Base-by-base conservation (phyloP, 2,329 filamentous ascomycete genomes). In the Myriosclerotinia curreyana region DNA sequence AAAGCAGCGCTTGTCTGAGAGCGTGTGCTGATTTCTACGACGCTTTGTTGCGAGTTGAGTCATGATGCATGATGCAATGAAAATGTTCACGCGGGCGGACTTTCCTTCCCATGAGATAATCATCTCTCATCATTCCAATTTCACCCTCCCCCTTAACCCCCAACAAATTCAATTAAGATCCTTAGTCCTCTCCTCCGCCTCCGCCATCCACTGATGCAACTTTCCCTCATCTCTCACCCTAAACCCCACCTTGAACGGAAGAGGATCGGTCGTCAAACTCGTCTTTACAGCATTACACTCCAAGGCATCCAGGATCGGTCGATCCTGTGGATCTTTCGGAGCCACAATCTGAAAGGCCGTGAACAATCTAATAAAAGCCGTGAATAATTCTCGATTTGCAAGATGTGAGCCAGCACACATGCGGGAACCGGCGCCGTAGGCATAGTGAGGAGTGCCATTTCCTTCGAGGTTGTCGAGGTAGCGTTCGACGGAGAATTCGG, bases 401-500 rank as follows among this genome's bases (percentile, higher is more conserved):
- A 88, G 78, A 68, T 87, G 85, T 1, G 81, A 83, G 22, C 86
- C 86, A 0, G 82, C 83, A 70, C 86, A 88, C 81, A 87, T 86
- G 46, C 86, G 79, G 2, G 81, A 83, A 2, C 86, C 86, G 0
- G 85, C 84, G 3, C 86, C 86, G 66, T 86, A 88, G 12, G 77
- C 83, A 69, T 84, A 86, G 70, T 88, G 86, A 0, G 82, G 83
- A 1, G 84, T 86, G 9, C 85, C 85, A 5, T 75, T 76, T 56
- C 78, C 82, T 28, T 75, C 74, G 12, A 67, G 68, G 69, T 76
- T 78, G 60, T 86, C 79, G 14, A 92, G 77, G 72, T 88, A 92
- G 34, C 89, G 83, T 68, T 92, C 88, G 0, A 89, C 87, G n/a
- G 85, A 78, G 74, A 92, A 92, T 8, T 78, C 76, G 36, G 81